Percentiles rank a stretch among this genome's conserved stretches.
These are phyloP conservation scores for Botrytis cinerea DNA, from an alignment of 2,329 filamentous ascomycete genomes.

Conservation along the genomic window DNA sequence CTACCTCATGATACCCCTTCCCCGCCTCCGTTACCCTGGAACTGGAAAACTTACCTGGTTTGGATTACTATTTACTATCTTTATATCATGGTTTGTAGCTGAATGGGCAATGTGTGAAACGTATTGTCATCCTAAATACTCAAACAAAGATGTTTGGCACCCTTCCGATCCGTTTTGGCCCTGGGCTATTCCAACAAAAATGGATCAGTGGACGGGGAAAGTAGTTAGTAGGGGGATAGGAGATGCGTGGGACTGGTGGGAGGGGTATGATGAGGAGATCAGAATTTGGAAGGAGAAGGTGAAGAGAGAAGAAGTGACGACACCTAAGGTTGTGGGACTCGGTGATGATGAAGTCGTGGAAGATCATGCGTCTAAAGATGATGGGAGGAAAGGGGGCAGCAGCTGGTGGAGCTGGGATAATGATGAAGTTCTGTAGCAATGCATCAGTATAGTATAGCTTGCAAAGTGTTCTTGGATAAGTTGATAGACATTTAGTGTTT, in stretches of 20 bases:
- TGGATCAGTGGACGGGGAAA: constrained; percentile 57
- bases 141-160: constrained; percentile 51
- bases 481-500: background rate
- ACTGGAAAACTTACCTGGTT: constrained; percentile 37
- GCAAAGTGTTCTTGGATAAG: constrained; percentile 2
- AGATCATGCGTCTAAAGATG: background rate
- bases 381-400: background rate
- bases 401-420: constrained; percentile 19
- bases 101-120: constrained; percentile 55
- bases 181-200: constrained; percentile 60
- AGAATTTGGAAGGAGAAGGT: constrained; percentile 11
- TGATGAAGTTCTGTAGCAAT: constrained; percentile 1
- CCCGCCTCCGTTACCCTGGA: constrained; percentile 28
- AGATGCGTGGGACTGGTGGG: constrained; percentile 17
- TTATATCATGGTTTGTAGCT: constrained; percentile 55
- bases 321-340: background rate
- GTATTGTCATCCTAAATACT: constrained; percentile 57
- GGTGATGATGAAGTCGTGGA: constrained; percentile 1
- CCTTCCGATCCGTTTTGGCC: constrained; percentile 61
- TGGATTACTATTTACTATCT: constrained; percentile 41
- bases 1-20: constrained; percentile 34
- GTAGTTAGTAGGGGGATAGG: constrained; percentile 25
- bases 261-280: constrained; percentile 11
- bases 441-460: background rate
- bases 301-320: background rate